Conservation (phyloP, 352 stramenopile species). For the Phytophthora capsici region DNA sequence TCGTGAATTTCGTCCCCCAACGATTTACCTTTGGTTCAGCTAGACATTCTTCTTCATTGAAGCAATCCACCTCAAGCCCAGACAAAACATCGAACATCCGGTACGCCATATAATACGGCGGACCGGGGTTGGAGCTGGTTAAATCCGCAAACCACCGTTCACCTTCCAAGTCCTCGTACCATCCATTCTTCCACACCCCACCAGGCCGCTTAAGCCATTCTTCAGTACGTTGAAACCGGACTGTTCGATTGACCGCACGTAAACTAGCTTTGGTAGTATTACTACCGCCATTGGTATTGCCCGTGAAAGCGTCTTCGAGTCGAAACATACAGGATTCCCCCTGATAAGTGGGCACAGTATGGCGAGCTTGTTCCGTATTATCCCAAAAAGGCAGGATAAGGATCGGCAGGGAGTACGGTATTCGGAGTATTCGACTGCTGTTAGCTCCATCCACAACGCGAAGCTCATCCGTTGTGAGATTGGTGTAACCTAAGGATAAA, state of each 20-base stretch:
- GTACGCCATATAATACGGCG: constrained; percentile 26
- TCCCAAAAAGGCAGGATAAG: constrained; percentile 25
- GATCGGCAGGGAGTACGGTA: constrained; percentile 22
- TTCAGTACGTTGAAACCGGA: constrained; percentile 20
- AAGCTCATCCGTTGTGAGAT: constrained; percentile 24
- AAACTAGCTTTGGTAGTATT: constrained; percentile 4
- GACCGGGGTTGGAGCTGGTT: constrained; percentile 17
- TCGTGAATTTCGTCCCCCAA: constrained; percentile 20
- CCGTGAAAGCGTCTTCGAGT: constrained; percentile 13
- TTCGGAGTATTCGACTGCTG: constrained; percentile 13
- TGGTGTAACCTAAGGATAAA: constrained; percentile 14
- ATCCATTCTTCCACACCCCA: constrained; percentile 30
- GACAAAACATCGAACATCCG: constrained; percentile 25
- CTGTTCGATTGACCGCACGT: constrained; percentile 13
- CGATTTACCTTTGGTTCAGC: constrained; percentile 1
- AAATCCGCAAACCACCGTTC: constrained; percentile 38
- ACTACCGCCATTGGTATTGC: constrained; percentile 1
- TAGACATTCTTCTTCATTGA: constrained; percentile 11
- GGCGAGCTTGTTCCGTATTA: constrained; percentile 9
- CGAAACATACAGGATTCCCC: constrained; percentile 34
- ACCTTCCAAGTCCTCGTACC: constrained; percentile 34
- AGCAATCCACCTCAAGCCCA: constrained; percentile 27
- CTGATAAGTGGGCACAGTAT: constrained; percentile 24
- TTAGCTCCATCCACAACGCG: constrained; percentile 18
- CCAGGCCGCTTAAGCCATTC: constrained; percentile 18